These are phyloP conservation scores for Solanum bulbocastanum DNA, from an alignment of 257 asterid genomes.

Conservation along the genomic window DNA sequence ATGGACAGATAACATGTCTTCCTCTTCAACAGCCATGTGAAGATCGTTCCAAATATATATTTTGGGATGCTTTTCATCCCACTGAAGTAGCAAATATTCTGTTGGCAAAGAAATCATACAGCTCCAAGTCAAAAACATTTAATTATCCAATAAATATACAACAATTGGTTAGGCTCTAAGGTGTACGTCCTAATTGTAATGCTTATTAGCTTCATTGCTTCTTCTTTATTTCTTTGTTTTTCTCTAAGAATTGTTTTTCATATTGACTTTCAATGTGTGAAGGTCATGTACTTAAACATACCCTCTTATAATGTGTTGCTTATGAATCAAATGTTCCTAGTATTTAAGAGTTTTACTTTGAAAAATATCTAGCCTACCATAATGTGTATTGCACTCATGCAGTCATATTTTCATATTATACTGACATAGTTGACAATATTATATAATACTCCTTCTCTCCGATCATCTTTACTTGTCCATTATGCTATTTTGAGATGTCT, in stretches of 20 bases:
- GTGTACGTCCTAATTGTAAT: neutral
- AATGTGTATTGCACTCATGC: neutral
- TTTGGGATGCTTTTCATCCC: conserved; percentile 95
- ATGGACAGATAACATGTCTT: conserved; percentile 84
- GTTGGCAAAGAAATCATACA: conserved; percentile 61
- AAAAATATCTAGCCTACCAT: neutral
- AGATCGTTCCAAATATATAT: conserved; percentile 46
- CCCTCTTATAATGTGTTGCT: neutral
- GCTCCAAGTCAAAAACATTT: conserved; percentile 40
- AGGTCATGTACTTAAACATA: neutral
- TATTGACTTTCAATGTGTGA: neutral
- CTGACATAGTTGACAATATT: neutral
- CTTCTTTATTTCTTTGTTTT: neutral
- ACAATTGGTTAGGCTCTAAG: conserved; percentile 52
- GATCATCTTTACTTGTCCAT: too few species aligned
- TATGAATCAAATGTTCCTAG: neutral
- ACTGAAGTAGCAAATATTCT: conserved; percentile 72
- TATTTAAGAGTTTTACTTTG: neutral
- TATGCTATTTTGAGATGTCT: too few species aligned
- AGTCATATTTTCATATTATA: neutral
- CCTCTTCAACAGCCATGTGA: conserved; percentile 67
- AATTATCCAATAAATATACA: conserved; percentile 78
- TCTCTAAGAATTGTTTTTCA: neutral
- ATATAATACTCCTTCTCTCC: neutral
- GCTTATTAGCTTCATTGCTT: neutral